These are phyloP conservation scores for Acidiella bohemica DNA, from an alignment of 495 filamentous ascomycete genomes.

Conservation along the genomic window DNA sequence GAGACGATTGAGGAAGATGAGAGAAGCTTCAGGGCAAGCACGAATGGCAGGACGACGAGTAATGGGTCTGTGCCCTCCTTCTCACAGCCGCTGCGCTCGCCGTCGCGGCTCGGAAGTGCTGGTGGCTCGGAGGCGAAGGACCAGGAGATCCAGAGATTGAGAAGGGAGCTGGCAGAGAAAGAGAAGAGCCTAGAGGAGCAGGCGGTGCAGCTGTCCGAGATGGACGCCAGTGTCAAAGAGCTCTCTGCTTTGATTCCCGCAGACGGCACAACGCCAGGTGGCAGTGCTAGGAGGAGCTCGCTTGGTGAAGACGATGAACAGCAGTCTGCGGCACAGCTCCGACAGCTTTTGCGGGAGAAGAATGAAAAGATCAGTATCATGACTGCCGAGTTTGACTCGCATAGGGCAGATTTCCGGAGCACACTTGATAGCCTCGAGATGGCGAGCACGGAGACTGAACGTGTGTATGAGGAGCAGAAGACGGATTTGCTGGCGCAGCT, in stretches of 20 bases:
- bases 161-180: constrained; percentile 61
- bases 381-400: constrained; percentile 86
- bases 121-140: constrained; percentile 26
- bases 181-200: constrained; percentile 83
- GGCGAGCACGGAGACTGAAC: constrained; percentile 89
- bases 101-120: constrained; percentile 11
- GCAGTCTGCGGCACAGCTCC: constrained; percentile 61
- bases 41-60: constrained; percentile 24
- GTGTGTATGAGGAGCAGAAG: constrained; percentile 90
- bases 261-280: constrained; percentile 17
- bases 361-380: constrained; percentile 90
- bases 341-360: constrained; percentile 75
- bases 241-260: constrained; percentile 50
- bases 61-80: constrained; percentile 15
- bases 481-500: constrained; percentile 81
- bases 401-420: constrained; percentile 89
- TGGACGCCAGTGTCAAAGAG: constrained; percentile 66
- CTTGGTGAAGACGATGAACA: constrained; percentile 57
- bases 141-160: constrained; percentile 55
- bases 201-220: constrained; percentile 62
- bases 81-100: constrained; percentile 17
- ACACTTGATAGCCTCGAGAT: constrained; percentile 95
- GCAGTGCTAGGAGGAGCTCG: constrained; percentile 29
- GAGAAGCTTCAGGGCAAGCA: constrained; percentile 39
- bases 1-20: constrained; percentile 25